These are phyloP conservation scores for Dacryopinax primogenitus DNA, from an alignment of 768 basidiomycete species.

Conservation along the genomic window DNA sequence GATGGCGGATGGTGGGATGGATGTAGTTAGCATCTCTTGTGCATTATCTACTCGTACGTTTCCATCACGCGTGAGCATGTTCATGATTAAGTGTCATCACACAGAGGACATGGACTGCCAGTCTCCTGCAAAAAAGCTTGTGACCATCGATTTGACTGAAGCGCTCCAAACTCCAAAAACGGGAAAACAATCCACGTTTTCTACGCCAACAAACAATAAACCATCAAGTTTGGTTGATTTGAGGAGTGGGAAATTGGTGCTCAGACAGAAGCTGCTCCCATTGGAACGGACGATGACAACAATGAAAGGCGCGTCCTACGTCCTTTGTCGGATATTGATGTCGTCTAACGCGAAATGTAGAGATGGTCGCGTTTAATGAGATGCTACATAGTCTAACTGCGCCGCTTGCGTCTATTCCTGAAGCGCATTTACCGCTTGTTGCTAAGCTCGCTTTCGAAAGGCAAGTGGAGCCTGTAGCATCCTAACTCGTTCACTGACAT, in stretches of 20 bases:
- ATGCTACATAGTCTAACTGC: slow-evolving; percentile 51
- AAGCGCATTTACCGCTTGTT: slow-evolving; percentile 58
- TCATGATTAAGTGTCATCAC: neutral
- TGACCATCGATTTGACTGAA: slow-evolving; percentile 11
- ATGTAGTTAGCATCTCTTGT: neutral
- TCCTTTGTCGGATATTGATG: slow-evolving; percentile 4
- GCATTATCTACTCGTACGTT: slow-evolving; percentile 13
- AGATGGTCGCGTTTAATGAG: slow-evolving; percentile 19
- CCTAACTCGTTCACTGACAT: neutral
- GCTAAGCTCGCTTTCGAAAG: slow-evolving; percentile 80
- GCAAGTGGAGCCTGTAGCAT: slow-evolving; percentile 32
- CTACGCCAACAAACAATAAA: neutral
- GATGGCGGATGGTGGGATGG: neutral
- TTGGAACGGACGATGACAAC: slow-evolving; percentile 42
- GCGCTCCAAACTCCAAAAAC: neutral
- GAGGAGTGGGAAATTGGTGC: slow-evolving; percentile 18
- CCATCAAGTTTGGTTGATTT: slow-evolving; percentile 14
- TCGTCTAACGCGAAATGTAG: slow-evolving; percentile 16
- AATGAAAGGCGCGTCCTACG: slow-evolving; percentile 51
- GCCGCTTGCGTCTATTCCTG: slow-evolving; percentile 48
- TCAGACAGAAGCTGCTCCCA: slow-evolving; percentile 16
- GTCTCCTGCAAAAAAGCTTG: neutral
- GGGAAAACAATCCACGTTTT: neutral
- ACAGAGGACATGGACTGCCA: neutral
- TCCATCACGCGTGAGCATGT: neutral